A percentile compares a stretch with the other conserved stretches of the same genome.
Evolutionary conservation across 139 green algal genomes (phyloP).

Genomic region (Pseudopediastrum boryanum): DNA sequence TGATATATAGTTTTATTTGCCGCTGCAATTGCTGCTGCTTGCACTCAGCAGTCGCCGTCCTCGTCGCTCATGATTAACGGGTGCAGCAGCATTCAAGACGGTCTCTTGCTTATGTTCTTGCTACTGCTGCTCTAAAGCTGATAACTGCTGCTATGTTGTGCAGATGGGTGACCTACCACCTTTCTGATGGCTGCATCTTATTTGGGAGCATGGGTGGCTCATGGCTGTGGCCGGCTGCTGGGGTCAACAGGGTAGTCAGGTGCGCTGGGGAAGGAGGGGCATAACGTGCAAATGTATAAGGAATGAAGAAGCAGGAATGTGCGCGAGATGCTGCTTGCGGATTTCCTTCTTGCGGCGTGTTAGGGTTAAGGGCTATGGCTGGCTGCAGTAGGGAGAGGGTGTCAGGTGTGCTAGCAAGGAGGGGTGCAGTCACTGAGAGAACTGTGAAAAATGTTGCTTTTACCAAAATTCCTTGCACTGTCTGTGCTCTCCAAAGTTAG

Average conservation of each 20-base stretch:
- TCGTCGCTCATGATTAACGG: not conserved
- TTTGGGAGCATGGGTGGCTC: conserved; percentile 81
- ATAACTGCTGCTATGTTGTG: not conserved
- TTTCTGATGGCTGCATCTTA: conserved; percentile 65
- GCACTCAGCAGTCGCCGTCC: not conserved
- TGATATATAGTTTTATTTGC: not conserved
- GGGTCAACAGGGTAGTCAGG: conserved; percentile 35
- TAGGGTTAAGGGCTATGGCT: no score
- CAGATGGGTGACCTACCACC: conserved; percentile 71
- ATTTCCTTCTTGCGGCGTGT: no score
- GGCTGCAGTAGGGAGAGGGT: no score
- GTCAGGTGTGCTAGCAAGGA: no score
- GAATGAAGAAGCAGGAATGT: no score
- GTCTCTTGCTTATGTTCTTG: not conserved
- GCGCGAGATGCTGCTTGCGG: no score
- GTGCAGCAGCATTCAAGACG: not conserved
- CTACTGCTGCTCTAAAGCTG: no score
- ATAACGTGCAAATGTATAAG: not conserved
- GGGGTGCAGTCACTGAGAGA: no score
- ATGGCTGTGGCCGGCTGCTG: conserved; percentile 69
- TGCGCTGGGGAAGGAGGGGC: conserved; percentile 25
- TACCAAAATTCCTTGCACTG: no score
- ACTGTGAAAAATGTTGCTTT: no score
- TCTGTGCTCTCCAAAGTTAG: no score
- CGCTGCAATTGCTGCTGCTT: not conserved